Base-by-base conservation (phyloP, 1,284 basidiomycete genomes). In the Marasmius fiardii region DNA sequence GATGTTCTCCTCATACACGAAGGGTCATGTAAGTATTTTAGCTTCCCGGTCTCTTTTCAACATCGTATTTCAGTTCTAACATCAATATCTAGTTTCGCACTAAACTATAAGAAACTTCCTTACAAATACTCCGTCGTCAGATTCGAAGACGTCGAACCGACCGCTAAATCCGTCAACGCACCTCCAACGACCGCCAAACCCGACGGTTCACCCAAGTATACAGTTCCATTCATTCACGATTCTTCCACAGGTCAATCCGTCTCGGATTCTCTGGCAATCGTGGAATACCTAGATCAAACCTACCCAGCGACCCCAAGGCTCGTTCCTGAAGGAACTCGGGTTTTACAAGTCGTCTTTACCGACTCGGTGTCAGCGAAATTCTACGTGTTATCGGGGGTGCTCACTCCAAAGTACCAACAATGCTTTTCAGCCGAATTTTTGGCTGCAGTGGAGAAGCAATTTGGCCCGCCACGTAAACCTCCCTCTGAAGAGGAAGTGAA, bases 121-220 rank as follows among this genome's bases (percentile, higher is more conserved):
- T 49, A 20, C 33, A 24, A 5, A 37, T 24, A 10, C 18, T 20
- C 34, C 26, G 33, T n/a, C 18, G 14, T 54, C 33, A 24, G 52
- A 43, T 48, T 47, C 37, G 43, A 47, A 48, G 28, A 31, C 39
- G 8, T 47, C 43, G 11, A 45, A 6, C 55, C 23, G 4, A 23
- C 7, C n/a, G 18, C 44, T 12, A 47, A 51, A 28, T 43, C 49
- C 34, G n/a, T 50, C 8, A 34, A 52, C 18, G 50, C 44, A 21
- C 21, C 16, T 6, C 52, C 58, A 1, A 43, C 52, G 20, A 33
- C 10, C 35, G n/a, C 28, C 11, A 35, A 43, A 31, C 23, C 49
- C n/a, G 58, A 60, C 26, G 58, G 53, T 31, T 31, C 28, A n/a
- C n/a, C n/a, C n/a, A n/a, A n/a, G 11, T 47, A 47, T 24, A 47